Evolutionary conservation across 257 asterid genomes (phyloP).

Genomic region (Solanum sejunctum): DNA sequence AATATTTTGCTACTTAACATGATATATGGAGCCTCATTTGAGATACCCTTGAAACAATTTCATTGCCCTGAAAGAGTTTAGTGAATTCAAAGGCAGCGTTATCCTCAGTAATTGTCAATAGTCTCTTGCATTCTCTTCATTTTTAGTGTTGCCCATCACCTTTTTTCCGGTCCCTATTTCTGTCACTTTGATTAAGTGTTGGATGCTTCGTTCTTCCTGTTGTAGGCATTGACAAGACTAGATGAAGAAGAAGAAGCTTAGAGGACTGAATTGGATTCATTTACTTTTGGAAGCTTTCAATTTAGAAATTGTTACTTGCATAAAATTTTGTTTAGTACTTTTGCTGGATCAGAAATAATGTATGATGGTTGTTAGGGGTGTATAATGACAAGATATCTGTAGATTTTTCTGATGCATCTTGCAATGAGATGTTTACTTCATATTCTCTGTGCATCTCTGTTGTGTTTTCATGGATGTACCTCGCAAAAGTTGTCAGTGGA

Average conservation of each 20-base stretch:
- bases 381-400: neutral
- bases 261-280: conserved; percentile 28
- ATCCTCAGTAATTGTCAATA: neutral
- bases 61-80: neutral
- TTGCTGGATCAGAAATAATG: neutral
- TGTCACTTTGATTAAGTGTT: conserved; percentile 23
- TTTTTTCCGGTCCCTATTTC: conserved; percentile 11
- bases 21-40: neutral
- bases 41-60: neutral
- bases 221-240: conserved; percentile 84
- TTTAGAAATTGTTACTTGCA: neutral
- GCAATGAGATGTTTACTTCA: neutral
- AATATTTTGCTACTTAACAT: neutral
- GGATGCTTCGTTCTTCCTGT: conserved; percentile 45
- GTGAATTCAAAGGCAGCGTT: neutral
- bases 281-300: conserved; percentile 14
- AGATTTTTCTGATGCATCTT: neutral
- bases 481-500: neutral
- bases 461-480: neutral
- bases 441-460: neutral
- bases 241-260: conserved; percentile 72
- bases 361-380: neutral
- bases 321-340: neutral
- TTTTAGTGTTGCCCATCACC: conserved; percentile 1
- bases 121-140: conserved; percentile 8